These are phyloP conservation scores for Trichoderma oligosporum DNA, from an alignment of 2,329 filamentous ascomycete genomes.

Conservation along the genomic window DNA sequence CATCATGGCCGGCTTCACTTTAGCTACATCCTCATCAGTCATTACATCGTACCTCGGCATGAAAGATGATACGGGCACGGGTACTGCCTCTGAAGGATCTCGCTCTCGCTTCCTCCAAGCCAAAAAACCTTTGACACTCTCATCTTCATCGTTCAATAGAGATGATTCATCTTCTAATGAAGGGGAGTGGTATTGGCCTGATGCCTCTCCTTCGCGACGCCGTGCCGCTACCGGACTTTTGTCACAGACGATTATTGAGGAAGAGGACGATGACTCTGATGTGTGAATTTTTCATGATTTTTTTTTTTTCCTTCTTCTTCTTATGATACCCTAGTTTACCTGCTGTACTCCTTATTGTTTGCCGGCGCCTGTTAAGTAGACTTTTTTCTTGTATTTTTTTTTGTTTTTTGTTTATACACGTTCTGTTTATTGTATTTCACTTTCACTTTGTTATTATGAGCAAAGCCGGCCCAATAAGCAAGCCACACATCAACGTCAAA, in stretches of 20 bases:
- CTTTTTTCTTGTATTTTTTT: neutral
- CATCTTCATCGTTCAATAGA: conserved; percentile 21
- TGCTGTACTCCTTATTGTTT: neutral
- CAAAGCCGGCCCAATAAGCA: neutral
- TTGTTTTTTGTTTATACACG: neutral
- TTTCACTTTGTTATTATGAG: neutral
- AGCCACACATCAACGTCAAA: neutral
- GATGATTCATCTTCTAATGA: conserved; percentile 32
- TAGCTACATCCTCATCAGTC: conserved; percentile 55
- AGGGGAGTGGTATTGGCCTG: conserved; percentile 38
- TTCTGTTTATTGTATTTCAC: neutral
- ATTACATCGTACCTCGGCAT: conserved; percentile 51
- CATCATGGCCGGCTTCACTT: conserved; percentile 55
- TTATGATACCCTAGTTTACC: neutral
- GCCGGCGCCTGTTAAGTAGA: neutral
- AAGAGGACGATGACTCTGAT: conserved; percentile 66
- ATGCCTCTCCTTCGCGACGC: conserved; percentile 36
- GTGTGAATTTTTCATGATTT: conserved; percentile 22
- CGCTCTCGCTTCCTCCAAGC: conserved; percentile 17
- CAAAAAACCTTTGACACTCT: conserved; percentile 19
- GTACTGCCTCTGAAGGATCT: neutral
- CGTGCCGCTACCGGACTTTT: conserved; percentile 49
- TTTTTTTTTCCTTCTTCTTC: neutral
- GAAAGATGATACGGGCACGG: conserved; percentile 28
- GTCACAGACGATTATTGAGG: conserved; percentile 66